These are phyloP conservation scores for Acrocalymma vagum DNA, from an alignment of 2,329 filamentous ascomycete species.

Conservation along the genomic window DNA sequence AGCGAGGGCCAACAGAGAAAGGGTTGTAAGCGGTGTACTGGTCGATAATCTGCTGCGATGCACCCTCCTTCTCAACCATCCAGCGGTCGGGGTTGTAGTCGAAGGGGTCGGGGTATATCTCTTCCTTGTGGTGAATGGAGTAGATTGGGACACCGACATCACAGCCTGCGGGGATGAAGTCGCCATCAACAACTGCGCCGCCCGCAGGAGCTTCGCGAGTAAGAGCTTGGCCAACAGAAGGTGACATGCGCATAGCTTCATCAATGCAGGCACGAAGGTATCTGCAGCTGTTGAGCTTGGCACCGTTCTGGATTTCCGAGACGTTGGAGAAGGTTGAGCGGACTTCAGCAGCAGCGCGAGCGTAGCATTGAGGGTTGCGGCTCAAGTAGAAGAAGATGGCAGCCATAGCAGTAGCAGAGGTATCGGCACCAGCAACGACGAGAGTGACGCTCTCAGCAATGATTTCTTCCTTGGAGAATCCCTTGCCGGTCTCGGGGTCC, in stretches of 20 bases:
- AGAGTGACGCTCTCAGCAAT: constrained; percentile 52
- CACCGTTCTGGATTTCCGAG: constrained; percentile 27
- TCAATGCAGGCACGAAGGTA: constrained; percentile 43
- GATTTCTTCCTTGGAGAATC: constrained; percentile 48
- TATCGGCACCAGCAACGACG: constrained; percentile 39
- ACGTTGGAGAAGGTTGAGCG: constrained; percentile 17
- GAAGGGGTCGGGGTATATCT: constrained; percentile 25
- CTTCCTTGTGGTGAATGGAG: constrained; percentile 32
- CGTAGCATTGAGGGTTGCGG: constrained; percentile 36
- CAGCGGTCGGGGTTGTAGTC: constrained; percentile 30
- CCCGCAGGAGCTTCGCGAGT: constrained; percentile 26
- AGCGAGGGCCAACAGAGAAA: constrained; percentile 71
- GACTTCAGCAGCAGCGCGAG: constrained; percentile 23
- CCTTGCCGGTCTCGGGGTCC: constrained; percentile 49
- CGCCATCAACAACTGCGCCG: constrained; percentile 30
- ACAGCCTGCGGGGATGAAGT: constrained; percentile 27
- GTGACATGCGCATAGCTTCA: constrained; percentile 41
- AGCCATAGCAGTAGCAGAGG: constrained; percentile 40
- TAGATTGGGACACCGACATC: constrained; percentile 31
- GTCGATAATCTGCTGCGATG: constrained; percentile 9
- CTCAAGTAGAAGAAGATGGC: constrained; percentile 49
- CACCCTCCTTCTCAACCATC: constrained; percentile 20
- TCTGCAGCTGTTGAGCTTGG: constrained; percentile 22
- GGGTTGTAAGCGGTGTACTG: constrained; percentile 64
- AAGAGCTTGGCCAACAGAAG: constrained; percentile 27